These are phyloP conservation scores for Petunia hybrid DNA, from an alignment of 305 asterid species.

Conservation along the genomic window DNA sequence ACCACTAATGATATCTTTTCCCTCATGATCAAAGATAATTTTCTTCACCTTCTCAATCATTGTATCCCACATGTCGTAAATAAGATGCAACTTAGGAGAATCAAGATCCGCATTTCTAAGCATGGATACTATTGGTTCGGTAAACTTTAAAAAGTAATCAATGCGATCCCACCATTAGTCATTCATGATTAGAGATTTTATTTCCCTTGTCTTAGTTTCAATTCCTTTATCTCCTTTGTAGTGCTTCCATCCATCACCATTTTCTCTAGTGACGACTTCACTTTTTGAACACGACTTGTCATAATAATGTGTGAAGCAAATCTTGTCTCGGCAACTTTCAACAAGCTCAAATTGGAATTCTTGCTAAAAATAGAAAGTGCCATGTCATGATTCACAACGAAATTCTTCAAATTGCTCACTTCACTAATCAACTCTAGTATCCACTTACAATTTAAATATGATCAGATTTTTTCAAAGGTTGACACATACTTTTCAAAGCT, in stretches of 20 bases:
- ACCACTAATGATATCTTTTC: too few relatives aligned
- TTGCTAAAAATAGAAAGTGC: too few relatives aligned
- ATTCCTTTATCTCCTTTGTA: not conserved
- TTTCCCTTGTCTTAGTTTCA: not conserved
- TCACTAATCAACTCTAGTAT: too few relatives aligned
- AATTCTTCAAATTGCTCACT: too few relatives aligned
- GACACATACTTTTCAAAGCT: too few relatives aligned
- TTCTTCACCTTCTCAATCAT: too few relatives aligned
- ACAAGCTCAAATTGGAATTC: not conserved
- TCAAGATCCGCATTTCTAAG: conserved; percentile 16
- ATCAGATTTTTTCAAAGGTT: too few relatives aligned
- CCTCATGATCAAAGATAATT: too few relatives aligned
- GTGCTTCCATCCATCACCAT: not conserved
- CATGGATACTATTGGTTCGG: not conserved
- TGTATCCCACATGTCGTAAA: too few relatives aligned
- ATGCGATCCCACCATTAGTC: conserved; percentile 12
- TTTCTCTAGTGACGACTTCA: not conserved
- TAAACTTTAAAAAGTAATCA: not conserved
- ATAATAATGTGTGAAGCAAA: conserved; percentile 20
- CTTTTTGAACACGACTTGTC: not conserved
- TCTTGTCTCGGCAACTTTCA: conserved; percentile 4
- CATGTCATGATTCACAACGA: too few relatives aligned
- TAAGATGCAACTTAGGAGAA: not conserved
- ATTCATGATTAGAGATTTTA: not conserved
- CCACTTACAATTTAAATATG: too few relatives aligned